Evolutionary conservation across 2,329 filamentous ascomycete genomes (phyloP).

Genomic region (Cladosporium phlei): DNA sequence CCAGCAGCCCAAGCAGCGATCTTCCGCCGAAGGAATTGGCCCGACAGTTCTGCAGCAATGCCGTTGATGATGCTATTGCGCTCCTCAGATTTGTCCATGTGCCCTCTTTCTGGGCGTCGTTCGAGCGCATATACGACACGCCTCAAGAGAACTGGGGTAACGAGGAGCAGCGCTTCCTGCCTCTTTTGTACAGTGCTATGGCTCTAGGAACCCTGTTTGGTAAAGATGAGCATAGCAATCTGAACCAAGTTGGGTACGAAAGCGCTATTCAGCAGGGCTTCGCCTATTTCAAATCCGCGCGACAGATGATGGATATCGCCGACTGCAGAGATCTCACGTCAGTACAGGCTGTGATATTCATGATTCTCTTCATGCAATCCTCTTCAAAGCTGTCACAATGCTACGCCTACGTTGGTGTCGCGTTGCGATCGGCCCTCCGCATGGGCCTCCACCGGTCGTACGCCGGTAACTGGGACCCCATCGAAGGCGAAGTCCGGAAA

Average conservation of each 20-base stretch:
- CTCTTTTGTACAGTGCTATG: conserved; percentile 45
- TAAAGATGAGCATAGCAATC: conserved; percentile 33
- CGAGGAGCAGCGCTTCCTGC: conserved; percentile 44
- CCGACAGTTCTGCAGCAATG: conserved; percentile 53
- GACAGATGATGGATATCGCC: conserved; percentile 49
- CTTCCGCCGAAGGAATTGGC: conserved; percentile 62
- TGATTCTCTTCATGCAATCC: conserved; percentile 51
- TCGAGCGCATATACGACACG: conserved; percentile 73
- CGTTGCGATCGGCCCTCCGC: conserved; percentile 46
- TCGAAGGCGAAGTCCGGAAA: conserved; percentile 47
- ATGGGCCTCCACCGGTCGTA: conserved; percentile 50
- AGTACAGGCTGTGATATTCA: conserved; percentile 49
- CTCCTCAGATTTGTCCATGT: conserved; percentile 71
- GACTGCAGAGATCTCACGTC: conserved; percentile 48
- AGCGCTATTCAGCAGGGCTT: conserved; percentile 47
- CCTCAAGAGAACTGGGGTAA: conserved; percentile 46
- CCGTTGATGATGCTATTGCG: conserved; percentile 58
- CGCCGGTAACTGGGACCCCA: conserved; percentile 42
- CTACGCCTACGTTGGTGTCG: conserved; percentile 50
- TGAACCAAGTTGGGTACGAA: conserved; percentile 41
- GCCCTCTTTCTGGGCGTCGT: conserved; percentile 71
- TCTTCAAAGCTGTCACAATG: conserved; percentile 50
- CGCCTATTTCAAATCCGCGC: conserved; percentile 45
- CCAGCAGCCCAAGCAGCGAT: conserved; percentile 48
- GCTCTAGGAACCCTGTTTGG: conserved; percentile 46